These are phyloP conservation scores for Sporisorium sorghi DNA, from an alignment of 1,284 basidiomycete species.

Conservation along the genomic window DNA sequence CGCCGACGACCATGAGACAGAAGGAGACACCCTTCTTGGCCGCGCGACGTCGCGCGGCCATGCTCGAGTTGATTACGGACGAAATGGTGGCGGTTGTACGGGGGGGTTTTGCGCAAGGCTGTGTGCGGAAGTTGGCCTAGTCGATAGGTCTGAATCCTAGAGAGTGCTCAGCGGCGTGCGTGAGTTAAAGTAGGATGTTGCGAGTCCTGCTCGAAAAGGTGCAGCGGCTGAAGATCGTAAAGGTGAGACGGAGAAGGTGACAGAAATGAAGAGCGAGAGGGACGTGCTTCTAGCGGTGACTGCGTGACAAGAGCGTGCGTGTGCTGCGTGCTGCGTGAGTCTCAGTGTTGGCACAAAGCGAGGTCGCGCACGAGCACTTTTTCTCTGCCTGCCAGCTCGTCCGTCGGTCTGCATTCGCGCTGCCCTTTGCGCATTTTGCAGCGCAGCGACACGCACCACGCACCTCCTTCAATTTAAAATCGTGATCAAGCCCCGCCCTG, in stretches of 20 bases:
- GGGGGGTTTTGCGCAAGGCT: background rate
- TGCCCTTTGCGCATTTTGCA: slow-evolving; percentile 1
- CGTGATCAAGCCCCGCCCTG: no score
- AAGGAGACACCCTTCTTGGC: slow-evolving; percentile 69
- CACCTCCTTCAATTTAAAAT: slow-evolving; percentile 7
- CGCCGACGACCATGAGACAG: slow-evolving; percentile 69
- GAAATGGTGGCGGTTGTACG: slow-evolving; percentile 31
- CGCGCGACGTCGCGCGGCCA: slow-evolving; percentile 64
- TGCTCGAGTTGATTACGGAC: slow-evolving; percentile 44
- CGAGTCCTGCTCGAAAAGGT: background rate
- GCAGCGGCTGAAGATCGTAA: background rate
- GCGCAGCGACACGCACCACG: slow-evolving; percentile 19
- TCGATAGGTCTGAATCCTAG: background rate
- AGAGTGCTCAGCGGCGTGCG: background rate
- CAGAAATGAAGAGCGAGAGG: slow-evolving; percentile 4
- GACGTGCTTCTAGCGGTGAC: background rate
- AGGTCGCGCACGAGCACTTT: slow-evolving; percentile 37
- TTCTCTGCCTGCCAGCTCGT: background rate
- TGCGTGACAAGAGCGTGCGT: background rate
- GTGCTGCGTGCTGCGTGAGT: slow-evolving; percentile 13
- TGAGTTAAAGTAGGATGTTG: background rate
- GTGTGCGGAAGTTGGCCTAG: background rate
- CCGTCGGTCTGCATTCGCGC: background rate
- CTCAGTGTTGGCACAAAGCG: slow-evolving; percentile 27
- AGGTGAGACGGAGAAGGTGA: background rate